phyloP scores from a whole-genome alignment of 164 flowering plant species.

The Malania oleifera region DNA sequence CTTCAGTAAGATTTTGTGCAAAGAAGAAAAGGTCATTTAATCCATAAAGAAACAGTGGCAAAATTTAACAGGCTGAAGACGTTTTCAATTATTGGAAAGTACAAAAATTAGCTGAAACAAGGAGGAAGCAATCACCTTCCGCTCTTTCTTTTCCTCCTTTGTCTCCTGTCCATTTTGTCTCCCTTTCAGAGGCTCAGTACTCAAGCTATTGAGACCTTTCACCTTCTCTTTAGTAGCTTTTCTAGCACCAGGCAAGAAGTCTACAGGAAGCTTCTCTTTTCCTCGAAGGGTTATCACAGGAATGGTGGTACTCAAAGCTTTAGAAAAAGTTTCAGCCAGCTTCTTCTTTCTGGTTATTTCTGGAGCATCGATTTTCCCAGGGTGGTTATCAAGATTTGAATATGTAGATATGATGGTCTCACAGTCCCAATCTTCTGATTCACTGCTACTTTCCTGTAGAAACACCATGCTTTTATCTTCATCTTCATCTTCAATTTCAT shows the following conservation, averaged over 20 bases:
- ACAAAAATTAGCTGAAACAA: no score
- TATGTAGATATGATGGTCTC: slow-evolving; percentile 84
- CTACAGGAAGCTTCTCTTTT: slow-evolving; percentile 77
- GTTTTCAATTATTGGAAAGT: no score
- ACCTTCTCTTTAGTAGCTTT: slow-evolving; percentile 35
- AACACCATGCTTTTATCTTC: slow-evolving; percentile 29
- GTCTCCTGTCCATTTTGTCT: slow-evolving; percentile 64
- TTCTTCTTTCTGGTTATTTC: slow-evolving; percentile 47
- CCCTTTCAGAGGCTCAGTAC: slow-evolving; percentile 32
- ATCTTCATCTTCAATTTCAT: slow-evolving; percentile 42
- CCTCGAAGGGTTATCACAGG: slow-evolving; percentile 65
- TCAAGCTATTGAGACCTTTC: slow-evolving; percentile 21
- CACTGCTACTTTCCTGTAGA: slow-evolving; percentile 79
- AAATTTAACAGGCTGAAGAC: no score
- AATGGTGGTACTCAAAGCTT: slow-evolving; percentile 22
- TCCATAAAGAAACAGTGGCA: no score
- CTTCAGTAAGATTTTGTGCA: no score
- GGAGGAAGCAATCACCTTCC: slow-evolving; percentile 54
- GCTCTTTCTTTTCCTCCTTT: slow-evolving; percentile 91
- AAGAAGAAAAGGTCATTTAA: no score
- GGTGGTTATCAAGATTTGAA: slow-evolving; percentile 94
- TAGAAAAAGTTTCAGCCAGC: slow-evolving; percentile 38
- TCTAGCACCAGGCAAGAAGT: slow-evolving; percentile 51
- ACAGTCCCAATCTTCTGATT: slow-evolving; percentile 84
- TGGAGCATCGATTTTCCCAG: slow-evolving; percentile 79